Evolutionary conservation across 2,329 filamentous ascomycete species (phyloP), one percentile per base, ranked within the genome.

Genomic region (Xylariaceae sp.): DNA sequence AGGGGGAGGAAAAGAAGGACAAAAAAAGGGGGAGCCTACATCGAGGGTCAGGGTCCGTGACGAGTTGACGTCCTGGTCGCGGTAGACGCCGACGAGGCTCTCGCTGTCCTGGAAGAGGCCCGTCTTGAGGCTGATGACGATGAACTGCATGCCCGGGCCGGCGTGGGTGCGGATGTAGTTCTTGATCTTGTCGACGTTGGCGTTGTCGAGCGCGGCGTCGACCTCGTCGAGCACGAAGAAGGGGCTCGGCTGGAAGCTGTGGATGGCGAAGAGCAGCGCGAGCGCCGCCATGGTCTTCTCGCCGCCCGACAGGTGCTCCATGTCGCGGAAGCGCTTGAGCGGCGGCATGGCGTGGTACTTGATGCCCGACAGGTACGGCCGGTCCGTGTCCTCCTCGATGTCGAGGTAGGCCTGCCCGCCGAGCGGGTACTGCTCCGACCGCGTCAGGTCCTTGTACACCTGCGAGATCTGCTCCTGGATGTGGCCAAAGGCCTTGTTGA

Each of bases 261-360:
- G 92, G 36, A 98, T 89, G 15, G 92, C 92, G 57, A 98, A 98
- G 4, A 98, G 73, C 25, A 98, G 71, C n/a, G 92, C 92, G 24
- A 98, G 69, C 11, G 92, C 92, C 2, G 92, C 92, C 81, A 98
- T 98, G 0, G 92, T 98, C 70, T 98, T 98, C 64, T 98, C 92
- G 36, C 92, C 92, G 51, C 92, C 92, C 1, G 87, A 94, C 8
- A 98, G 68, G 57, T 95, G 92, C 60, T 98, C 92, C 92, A 98
- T 98, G 59, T 98, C 93, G 50, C 92, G 77, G 75, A 98, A 98
- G 29, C 92, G 87, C 66, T 98, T 98, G 42, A 95, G 77, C 2
- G 92, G 92, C 14, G 92, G 92, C 89, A 96, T 98, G 42, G 92
- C 93, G 57, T 96, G 89, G 62, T 98, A 98, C 56, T 94, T 95